phyloP scores from a whole-genome alignment of 805 yeast genomes.

The Barnettozyma pratensis region DNA sequence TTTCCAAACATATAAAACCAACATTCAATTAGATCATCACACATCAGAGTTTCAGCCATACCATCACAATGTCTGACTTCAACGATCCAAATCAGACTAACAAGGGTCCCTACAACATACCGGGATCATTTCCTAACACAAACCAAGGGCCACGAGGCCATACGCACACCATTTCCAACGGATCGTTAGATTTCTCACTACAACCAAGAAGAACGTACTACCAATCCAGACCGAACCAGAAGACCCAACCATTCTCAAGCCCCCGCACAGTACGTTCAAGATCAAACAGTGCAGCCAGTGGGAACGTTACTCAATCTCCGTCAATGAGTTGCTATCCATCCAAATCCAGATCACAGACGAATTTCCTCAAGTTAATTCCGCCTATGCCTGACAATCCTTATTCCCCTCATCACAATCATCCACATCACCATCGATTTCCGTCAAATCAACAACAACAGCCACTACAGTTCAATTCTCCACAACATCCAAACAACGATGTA shows the following conservation, averaged over 20 bases:
- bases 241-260: neutral
- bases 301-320: neutral
- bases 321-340: neutral
- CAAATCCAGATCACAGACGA: slow-evolving; percentile 8
- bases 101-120: slow-evolving; percentile 1
- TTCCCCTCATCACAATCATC: neutral
- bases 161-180: neutral
- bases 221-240: neutral
- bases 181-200: neutral
- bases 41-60: too few relatives aligned
- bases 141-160: neutral
- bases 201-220: neutral
- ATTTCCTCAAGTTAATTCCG: slow-evolving; percentile 25
- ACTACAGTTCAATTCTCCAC: slow-evolving; percentile 9
- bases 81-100: neutral
- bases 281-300: slow-evolving; percentile 1
- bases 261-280: slow-evolving; percentile 1
- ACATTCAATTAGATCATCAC: neutral
- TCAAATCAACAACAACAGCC: slow-evolving; percentile 7
- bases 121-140: slow-evolving; percentile 7
- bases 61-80: slow-evolving; percentile 1
- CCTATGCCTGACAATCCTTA: slow-evolving; percentile 20
- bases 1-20: neutral
- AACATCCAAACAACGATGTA: neutral
- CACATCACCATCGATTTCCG: neutral